Base-by-base conservation (phyloP, 2,329 filamentous ascomycete species). In the Ceratocystis harringtonii region DNA sequence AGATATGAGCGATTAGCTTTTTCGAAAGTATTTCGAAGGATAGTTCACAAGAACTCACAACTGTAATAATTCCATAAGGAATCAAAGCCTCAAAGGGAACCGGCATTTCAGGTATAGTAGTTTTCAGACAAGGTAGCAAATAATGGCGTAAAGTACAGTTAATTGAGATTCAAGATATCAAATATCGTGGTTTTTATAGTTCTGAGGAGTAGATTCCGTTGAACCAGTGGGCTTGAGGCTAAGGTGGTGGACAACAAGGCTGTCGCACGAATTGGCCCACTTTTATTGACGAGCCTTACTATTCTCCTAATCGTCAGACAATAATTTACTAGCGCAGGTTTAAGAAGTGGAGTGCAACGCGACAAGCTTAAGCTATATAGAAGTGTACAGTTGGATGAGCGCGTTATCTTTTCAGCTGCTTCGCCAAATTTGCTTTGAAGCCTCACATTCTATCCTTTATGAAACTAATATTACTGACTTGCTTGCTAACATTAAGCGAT, bases 11-110 rank as follows among this genome's bases (percentile, higher is more conserved):
- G 60, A 65, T 75, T 65, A 76, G 72, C 68, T 62, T 62, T 25
- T 43, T 44, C 7, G 3, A 17, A 28, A 25, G 60, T 63, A 30
- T 19, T 32, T 57, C 66, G 45, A 63, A 65, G 63, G 52, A 67
- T 43, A 62, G 61, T 66, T n/a, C 32, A 57, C 61, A 63, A 62
- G 25, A 6, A 73, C 81, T 74, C 79, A 86, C 83, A 72, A 75
- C 78, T 71, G 83, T 74, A 74, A 86, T 82, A 78, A 86, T 85
- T 74, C 76, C 84, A 74, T 85, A 86, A 55, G 84, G 83, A 75
- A 86, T 77, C 69, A 86, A 72, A 62, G 82, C 76, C 75, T 86
- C 84, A 76, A 85, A 86, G 61, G 84, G 84, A 69, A 86, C 76
- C 67, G 81, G 81, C 84, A 86, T 86, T 64, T 72, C 74, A 75